These are phyloP conservation scores for Paralagenidium karlingii DNA, from an alignment of 352 stramenopile genomes.

Conservation along the genomic window DNA sequence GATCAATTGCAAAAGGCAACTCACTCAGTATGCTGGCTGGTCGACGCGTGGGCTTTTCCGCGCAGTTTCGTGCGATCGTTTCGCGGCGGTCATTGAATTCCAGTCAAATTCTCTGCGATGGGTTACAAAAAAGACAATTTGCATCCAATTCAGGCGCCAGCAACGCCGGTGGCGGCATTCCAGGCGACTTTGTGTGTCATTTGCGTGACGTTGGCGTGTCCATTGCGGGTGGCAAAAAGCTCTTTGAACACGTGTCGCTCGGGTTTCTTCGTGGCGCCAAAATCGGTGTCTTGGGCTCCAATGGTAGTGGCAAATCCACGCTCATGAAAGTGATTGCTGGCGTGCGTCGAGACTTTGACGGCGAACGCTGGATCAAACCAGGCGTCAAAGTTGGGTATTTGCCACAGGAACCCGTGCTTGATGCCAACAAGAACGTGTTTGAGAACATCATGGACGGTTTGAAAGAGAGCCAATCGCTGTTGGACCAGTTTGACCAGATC, in stretches of 20 bases:
- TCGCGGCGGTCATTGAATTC: no score
- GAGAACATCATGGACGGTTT: constrained; percentile 87
- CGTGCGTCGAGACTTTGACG: constrained; percentile 77
- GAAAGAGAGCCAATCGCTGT: constrained; percentile 67
- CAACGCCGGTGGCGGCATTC: constrained; percentile 65
- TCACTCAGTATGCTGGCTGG: no score
- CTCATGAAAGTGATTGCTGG: constrained; percentile 94
- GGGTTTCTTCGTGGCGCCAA: constrained; percentile 85
- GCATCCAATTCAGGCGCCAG: constrained; percentile 2
- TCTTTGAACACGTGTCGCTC: constrained; percentile 69
- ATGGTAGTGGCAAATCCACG: constrained; percentile 93
- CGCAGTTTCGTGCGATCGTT: no score
- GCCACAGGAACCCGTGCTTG: constrained; percentile 74
- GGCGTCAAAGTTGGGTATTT: constrained; percentile 81
- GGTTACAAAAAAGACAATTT: no score
- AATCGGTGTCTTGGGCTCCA: constrained; percentile 92
- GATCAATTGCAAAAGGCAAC: no score
- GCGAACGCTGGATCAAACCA: constrained; percentile 79
- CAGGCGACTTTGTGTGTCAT: constrained; percentile 77
- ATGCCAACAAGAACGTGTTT: constrained; percentile 77
- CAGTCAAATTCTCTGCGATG: no score
- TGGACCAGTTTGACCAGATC: constrained; percentile 75
- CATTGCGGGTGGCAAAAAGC: constrained; percentile 71
- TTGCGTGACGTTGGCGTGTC: constrained; percentile 59
- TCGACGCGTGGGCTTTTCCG: no score